Conservation (phyloP, 2,329 filamentous ascomycete genomes). For the Fusarium temperatum region DNA sequence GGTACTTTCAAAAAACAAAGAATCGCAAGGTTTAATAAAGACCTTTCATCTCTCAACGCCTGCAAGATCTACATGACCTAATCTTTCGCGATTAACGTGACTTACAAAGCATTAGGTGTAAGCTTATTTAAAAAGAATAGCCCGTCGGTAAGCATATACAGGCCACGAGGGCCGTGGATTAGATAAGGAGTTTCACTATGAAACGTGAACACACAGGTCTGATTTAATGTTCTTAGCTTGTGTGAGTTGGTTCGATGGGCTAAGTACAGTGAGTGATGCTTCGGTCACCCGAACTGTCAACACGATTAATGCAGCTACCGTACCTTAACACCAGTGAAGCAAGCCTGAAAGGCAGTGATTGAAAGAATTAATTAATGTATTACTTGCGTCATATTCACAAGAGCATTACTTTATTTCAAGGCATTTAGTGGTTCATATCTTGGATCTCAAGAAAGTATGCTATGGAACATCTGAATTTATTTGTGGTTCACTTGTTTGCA, state of each 20-base stretch:
- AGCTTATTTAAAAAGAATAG: neutral
- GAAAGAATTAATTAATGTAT: neutral
- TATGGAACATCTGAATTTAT: neutral
- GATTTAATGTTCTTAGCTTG: neutral
- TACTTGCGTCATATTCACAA: neutral
- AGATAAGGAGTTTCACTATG: neutral
- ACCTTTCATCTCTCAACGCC: accelerated
- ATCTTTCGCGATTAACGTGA: no score
- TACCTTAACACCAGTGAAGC: neutral
- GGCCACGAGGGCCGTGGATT: accelerated
- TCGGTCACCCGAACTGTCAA: no score
- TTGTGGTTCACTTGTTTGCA: no score
- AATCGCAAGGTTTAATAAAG: accelerated
- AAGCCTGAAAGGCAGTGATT: neutral
- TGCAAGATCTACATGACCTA: neutral
- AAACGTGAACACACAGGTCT: accelerated
- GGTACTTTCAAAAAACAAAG: accelerated
- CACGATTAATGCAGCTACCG: accelerated
- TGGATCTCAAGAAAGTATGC: neutral
- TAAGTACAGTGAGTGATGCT: neutral
- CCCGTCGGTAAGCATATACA: neutral
- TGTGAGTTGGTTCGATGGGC: neutral
- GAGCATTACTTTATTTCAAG: accelerated
- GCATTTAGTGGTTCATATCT: accelerated
- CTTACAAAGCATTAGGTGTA: accelerated